Evolutionary conservation across 257 asterid genomes (phyloP).

Genomic region (Dorcoceras hygrometricum): DNA sequence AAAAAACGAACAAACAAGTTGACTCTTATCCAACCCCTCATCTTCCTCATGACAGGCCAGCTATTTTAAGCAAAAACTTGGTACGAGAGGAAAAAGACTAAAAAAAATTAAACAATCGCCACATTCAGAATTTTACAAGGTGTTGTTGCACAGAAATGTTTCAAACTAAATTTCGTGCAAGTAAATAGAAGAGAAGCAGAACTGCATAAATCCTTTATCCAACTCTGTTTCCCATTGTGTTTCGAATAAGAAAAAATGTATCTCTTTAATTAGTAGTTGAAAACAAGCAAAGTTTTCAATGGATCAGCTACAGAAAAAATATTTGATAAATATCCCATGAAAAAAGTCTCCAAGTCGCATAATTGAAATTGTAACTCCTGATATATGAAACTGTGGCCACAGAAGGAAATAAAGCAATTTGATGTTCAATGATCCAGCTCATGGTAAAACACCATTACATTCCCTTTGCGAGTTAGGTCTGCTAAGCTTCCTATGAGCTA

Average conservation of each 20-base stretch:
- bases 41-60: not conserved
- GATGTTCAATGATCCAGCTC: constrained; percentile 3
- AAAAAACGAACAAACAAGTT: constrained; percentile 15
- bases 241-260: not conserved
- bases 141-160: not conserved
- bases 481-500: constrained; percentile 16
- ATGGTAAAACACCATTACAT: constrained; percentile 1
- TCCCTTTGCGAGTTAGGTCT: constrained; percentile 16
- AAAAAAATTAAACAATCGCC: not conserved
- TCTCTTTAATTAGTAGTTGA: constrained; percentile 1
- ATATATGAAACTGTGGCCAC: constrained; percentile 15
- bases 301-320: not conserved
- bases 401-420: constrained; percentile 8
- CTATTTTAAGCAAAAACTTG: not conserved
- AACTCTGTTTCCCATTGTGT: constrained; percentile 4
- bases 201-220: constrained; percentile 10
- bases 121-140: not conserved
- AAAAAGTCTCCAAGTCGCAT: constrained; percentile 5
- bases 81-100: not conserved
- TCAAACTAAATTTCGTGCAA: not conserved
- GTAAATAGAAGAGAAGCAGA: not conserved
- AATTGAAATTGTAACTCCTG: constrained; percentile 11
- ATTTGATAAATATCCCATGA: constrained; percentile 2
- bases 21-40: constrained; percentile 2
- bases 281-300: not conserved